phyloP scores from a whole-genome alignment of 768 basidiomycete genomes.

The Naematelia encephala region DNA sequence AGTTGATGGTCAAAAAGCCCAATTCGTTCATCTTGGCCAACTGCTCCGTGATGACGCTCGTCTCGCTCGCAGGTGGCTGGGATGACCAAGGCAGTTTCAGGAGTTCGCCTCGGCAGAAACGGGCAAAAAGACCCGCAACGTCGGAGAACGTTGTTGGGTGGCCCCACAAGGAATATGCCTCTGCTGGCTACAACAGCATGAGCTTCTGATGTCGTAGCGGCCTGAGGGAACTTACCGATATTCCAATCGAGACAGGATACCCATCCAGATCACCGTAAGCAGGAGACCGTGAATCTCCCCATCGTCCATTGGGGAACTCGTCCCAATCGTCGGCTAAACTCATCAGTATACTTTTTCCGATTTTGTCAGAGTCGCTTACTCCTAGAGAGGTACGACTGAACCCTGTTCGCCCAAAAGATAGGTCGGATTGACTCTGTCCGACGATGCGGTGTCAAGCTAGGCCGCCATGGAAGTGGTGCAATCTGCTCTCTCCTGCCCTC shows the following conservation, averaged over 20 bases:
- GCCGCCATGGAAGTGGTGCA: constrained; percentile 96
- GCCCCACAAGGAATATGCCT: constrained; percentile 48
- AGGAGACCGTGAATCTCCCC: constrained; percentile 93
- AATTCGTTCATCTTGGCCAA: constrained; percentile 70
- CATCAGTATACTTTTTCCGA: background rate
- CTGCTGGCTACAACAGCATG: constrained; percentile 21
- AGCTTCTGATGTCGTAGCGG: background rate
- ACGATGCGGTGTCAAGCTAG: constrained; percentile 87
- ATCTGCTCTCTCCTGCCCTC: constrained; percentile 63
- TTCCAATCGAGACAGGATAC: constrained; percentile 88
- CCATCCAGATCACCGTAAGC: constrained; percentile 98
- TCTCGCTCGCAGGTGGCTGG: constrained; percentile 50
- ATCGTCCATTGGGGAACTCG: constrained; percentile 98
- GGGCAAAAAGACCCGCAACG: constrained; percentile 45
- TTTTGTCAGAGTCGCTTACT: constrained; percentile 49
- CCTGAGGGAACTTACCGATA: constrained; percentile 61
- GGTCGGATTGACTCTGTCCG: constrained; percentile 90
- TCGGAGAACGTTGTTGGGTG: constrained; percentile 38
- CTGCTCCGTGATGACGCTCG: constrained; percentile 49
- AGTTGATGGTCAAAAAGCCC: constrained; percentile 96
- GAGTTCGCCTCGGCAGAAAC: constrained; percentile 49
- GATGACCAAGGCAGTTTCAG: constrained; percentile 50
- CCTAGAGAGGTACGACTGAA: constrained; percentile 89
- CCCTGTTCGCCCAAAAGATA: constrained; percentile 95
- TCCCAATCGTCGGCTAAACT: constrained; percentile 84